phyloP scores from a whole-genome alignment of 495 filamentous ascomycete species.

The Podospora anserina region DNA sequence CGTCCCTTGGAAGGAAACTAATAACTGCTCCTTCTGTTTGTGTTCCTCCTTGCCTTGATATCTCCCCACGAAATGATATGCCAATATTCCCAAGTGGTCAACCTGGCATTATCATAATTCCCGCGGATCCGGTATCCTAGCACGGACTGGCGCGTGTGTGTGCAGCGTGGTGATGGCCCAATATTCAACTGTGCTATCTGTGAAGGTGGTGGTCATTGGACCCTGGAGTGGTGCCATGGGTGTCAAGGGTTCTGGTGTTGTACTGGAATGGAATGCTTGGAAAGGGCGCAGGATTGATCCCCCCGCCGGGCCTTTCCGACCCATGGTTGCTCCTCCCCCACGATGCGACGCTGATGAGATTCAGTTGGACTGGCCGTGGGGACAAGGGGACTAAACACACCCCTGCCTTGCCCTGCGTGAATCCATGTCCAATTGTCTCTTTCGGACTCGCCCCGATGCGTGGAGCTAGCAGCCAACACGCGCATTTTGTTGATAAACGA shows the following conservation, averaged over 20 bases:
- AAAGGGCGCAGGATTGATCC: neutral
- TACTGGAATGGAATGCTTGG: neutral
- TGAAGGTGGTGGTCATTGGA: neutral
- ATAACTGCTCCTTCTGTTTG: neutral
- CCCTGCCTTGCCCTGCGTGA: neutral
- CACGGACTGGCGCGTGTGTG: too few relatives aligned
- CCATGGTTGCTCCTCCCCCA: neutral
- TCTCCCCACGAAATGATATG: neutral
- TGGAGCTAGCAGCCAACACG: slow-evolving; percentile 3
- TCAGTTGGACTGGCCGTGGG: neutral
- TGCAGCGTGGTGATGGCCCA: neutral
- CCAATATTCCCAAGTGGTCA: neutral
- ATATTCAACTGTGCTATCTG: neutral
- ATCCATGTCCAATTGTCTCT: neutral
- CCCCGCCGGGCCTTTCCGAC: slow-evolving; percentile 2
- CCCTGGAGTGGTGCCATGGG: neutral
- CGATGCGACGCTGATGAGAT: neutral
- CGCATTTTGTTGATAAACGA: neutral
- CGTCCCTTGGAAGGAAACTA: neutral
- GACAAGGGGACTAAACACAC: neutral
- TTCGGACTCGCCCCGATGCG: neutral
- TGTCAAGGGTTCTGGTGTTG: neutral
- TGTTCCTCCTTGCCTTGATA: neutral
- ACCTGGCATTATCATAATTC: neutral
- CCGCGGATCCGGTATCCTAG: neutral